phyloP scores from a whole-genome alignment of 306 rosid species.

The Hippophae gyantsensis region DNA sequence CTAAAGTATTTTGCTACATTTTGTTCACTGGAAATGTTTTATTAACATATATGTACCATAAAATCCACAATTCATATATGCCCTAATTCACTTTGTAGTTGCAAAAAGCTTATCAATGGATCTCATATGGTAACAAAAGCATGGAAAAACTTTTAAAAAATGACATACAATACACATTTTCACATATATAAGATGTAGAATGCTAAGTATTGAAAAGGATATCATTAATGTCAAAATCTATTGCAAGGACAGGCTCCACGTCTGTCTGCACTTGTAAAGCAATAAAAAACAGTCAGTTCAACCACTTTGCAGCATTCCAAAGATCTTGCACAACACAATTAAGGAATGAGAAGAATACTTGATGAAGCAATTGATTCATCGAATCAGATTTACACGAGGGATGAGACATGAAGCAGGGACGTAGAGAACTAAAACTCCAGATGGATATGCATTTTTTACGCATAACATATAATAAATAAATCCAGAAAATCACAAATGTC shows the following conservation, averaged over 20 bases:
- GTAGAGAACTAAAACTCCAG: neutral
- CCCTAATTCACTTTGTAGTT: neutral
- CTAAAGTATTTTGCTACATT: too few species aligned
- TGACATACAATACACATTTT: neutral
- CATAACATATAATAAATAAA: too few species aligned
- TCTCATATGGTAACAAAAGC: neutral
- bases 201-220: constrained; percentile 39
- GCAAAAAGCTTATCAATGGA: neutral
- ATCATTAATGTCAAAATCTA: constrained; percentile 84
- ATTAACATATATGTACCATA: neutral
- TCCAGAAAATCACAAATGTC: neutral
- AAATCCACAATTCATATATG: neutral
- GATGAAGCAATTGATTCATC: neutral
- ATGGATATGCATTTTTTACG: neutral
- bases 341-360: neutral
- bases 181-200: neutral
- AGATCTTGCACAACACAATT: neutral
- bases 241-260: constrained; percentile 69
- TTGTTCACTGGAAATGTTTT: too few species aligned
- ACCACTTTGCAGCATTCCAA: neutral
- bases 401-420: neutral
- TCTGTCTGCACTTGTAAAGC: constrained; percentile 51
- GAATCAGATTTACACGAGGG: neutral
- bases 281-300: constrained; percentile 12
- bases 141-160: neutral